These are phyloP conservation scores for Neurospora intermedia DNA, from an alignment of 495 filamentous ascomycete species.

Conservation along the genomic window DNA sequence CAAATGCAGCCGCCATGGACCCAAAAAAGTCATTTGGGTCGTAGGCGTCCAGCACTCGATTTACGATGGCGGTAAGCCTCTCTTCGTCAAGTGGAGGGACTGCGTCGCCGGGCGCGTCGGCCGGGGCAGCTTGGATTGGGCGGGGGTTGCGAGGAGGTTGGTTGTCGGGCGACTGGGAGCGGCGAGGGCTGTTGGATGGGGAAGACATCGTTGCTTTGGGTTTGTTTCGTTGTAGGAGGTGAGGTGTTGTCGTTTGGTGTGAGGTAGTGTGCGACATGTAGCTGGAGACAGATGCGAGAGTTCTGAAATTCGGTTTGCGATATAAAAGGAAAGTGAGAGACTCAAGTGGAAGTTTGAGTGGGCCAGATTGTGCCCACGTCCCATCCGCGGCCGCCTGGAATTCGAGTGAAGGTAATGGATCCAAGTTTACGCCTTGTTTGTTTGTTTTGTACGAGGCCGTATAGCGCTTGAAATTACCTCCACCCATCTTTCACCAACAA, in stretches of 20 bases:
- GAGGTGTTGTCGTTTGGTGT: not conserved
- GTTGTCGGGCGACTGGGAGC: not conserved
- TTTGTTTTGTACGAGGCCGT: not conserved
- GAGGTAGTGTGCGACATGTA: not conserved
- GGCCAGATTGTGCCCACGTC: too few relatives aligned
- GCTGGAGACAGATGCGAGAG: not conserved
- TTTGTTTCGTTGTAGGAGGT: not conserved
- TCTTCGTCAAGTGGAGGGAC: not conserved
- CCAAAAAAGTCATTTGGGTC: not conserved
- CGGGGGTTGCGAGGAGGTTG: not conserved
- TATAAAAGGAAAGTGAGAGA: not conserved
- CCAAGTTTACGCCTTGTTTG: not conserved
- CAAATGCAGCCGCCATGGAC: not conserved
- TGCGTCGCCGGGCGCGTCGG: not conserved
- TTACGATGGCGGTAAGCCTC: not conserved
- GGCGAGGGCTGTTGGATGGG: not conserved
- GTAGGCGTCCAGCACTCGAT: not conserved
- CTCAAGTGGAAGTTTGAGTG: not conserved
- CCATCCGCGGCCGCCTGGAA: too few relatives aligned
- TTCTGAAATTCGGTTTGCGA: not conserved
- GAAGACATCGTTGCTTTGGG: not conserved
- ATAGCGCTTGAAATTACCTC: not conserved
- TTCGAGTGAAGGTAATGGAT: not conserved
- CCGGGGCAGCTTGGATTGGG: not conserved
- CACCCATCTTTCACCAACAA: not conserved